Conservation (phyloP, 1,284 basidiomycete species). For the Papiliotrema nemorosa region DNA sequence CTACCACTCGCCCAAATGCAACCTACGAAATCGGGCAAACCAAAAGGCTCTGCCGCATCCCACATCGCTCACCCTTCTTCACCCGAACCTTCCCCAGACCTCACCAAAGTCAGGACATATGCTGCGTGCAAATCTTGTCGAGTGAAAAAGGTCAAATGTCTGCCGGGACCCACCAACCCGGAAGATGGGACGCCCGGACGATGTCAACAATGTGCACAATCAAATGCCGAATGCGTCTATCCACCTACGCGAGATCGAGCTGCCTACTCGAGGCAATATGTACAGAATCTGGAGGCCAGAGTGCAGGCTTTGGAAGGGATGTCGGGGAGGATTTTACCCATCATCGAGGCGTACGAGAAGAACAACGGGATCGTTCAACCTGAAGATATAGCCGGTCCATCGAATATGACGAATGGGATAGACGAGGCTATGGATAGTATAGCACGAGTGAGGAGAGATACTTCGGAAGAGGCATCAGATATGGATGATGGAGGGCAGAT, state of each 20-base stretch:
- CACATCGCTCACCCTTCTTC: conserved; percentile 1
- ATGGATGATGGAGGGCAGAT: conserved; percentile 72
- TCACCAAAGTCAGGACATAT: conserved; percentile 40
- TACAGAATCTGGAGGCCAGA: conserved; percentile 42
- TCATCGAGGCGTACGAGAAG: conserved; percentile 37
- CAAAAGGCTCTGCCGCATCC: not conserved
- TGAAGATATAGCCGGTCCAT: not conserved
- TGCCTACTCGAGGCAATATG: conserved; percentile 45
- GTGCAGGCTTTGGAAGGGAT: conserved; percentile 44
- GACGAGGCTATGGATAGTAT: not conserved
- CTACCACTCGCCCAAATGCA: too few species aligned
- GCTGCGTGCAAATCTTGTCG: conserved; percentile 42
- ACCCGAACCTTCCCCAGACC: conserved; percentile 12
- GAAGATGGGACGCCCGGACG: conserved; percentile 12
- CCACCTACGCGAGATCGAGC: conserved; percentile 45
- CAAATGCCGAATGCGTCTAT: conserved; percentile 40
- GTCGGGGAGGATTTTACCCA: conserved; percentile 31
- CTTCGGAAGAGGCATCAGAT: conserved; percentile 53
- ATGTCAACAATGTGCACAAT: conserved; percentile 42
- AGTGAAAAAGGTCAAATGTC: conserved; percentile 44
- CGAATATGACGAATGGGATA: too few species aligned
- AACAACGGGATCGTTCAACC: conserved; percentile 5
- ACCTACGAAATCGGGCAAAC: not conserved
- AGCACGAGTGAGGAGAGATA: not conserved
- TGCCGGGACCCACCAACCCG: conserved; percentile 19